A percentile compares a stretch with the other conserved stretches of the same genome.
phyloP scores from a whole-genome alignment of 176 grass and related monocot species.

The Triticum monococcum region DNA sequence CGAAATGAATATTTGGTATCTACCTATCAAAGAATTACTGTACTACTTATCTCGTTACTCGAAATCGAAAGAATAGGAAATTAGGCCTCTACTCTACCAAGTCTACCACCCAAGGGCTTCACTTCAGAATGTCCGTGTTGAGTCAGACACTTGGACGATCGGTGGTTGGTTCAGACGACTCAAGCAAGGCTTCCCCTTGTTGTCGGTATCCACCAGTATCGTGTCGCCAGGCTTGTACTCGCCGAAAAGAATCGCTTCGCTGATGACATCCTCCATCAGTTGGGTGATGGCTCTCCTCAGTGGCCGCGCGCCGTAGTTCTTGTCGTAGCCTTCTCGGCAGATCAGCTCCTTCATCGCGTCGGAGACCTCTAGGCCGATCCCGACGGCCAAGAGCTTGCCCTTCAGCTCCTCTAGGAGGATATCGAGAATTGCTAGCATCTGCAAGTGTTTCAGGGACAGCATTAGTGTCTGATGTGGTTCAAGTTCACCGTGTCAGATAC shows the following conservation, averaged over 20 bases:
- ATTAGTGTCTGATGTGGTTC: constrained; percentile 7
- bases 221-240: constrained; percentile 73
- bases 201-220: constrained; percentile 67
- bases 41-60: constrained; percentile 11
- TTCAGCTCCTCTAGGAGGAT: constrained; percentile 93
- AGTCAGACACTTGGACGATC: constrained; percentile 55
- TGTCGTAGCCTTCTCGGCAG: constrained; percentile 79
- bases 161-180: constrained; percentile 44
- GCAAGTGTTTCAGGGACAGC: constrained; percentile 21
- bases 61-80: constrained; percentile 54
- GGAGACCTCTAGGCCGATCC: constrained; percentile 71
- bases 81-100: constrained; percentile 26
- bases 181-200: constrained; percentile 54
- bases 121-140: constrained; percentile 50
- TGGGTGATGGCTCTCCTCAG: constrained; percentile 79
- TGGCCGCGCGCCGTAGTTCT: constrained; percentile 74
- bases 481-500: background rate
- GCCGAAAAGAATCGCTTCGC: constrained; percentile 79
- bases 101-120: constrained; percentile 27
- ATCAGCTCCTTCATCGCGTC: constrained; percentile 72
- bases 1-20: constrained; percentile 20
- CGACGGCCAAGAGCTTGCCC: constrained; percentile 58
- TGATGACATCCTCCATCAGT: constrained; percentile 78
- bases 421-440: constrained; percentile 89
- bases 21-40: constrained; percentile 44